A percentile compares a stretch with the other conserved stretches of the same genome.
phyloP scores from a whole-genome alignment of 352 stramenopile genomes.

The Globisporangium barbulae region DNA sequence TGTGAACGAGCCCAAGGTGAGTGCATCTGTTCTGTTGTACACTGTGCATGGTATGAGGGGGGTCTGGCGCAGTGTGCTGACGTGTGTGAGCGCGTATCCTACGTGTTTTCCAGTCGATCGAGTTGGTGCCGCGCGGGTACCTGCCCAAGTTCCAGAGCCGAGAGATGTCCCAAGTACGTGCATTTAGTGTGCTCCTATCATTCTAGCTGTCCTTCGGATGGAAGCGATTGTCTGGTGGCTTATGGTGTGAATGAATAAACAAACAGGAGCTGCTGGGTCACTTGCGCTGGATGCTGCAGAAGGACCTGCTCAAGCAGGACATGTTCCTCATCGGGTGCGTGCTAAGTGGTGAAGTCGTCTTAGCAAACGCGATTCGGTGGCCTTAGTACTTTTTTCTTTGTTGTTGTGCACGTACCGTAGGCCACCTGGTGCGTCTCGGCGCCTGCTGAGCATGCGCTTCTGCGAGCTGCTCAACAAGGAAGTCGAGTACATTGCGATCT shows the following conservation, averaged over 20 bases:
- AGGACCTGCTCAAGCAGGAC: slow-evolving; percentile 79
- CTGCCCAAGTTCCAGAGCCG: slow-evolving; percentile 32
- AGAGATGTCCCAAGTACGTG: slow-evolving; percentile 38
- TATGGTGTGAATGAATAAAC: neutral
- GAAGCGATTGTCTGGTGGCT: no score
- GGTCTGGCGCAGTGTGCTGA: neutral
- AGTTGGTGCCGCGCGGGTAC: slow-evolving; percentile 62
- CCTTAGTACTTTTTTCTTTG: neutral
- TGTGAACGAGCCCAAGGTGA: slow-evolving; percentile 29
- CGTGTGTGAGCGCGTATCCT: neutral
- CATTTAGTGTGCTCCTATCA: no score
- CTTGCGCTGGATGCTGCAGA: slow-evolving; percentile 87
- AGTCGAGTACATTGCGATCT: slow-evolving; percentile 91
- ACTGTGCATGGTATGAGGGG: no score
- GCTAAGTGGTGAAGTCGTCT: neutral
- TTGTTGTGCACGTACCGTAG: slow-evolving; percentile 20
- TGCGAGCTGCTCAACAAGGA: slow-evolving; percentile 83
- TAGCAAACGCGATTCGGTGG: no score
- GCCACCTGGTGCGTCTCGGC: slow-evolving; percentile 67
- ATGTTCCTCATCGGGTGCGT: slow-evolving; percentile 85
- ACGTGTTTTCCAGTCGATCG: slow-evolving; percentile 25
- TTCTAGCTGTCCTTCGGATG: no score
- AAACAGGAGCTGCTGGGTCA: slow-evolving; percentile 63
- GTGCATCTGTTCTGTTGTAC: neutral
- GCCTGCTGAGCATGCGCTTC: slow-evolving; percentile 79